phyloP scores from a whole-genome alignment of 306 rosid species.

The Prunus dulcis region DNA sequence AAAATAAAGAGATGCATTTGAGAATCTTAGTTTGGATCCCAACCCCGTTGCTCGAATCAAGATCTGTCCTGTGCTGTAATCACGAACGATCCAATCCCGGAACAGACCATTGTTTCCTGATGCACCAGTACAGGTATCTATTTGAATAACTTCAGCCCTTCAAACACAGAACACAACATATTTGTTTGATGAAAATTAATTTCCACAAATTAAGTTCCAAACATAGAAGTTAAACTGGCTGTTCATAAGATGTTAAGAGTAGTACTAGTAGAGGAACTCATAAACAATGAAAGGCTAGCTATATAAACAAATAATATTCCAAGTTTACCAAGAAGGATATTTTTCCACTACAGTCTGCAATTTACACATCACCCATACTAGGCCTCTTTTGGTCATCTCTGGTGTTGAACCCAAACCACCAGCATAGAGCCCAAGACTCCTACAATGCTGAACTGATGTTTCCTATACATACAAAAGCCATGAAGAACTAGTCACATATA shows the following conservation, averaged over 20 bases:
- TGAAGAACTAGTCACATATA: neutral
- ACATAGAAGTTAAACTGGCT: neutral
- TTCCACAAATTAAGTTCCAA: neutral
- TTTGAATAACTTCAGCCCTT: slow-evolving; percentile 30
- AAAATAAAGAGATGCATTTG: neutral
- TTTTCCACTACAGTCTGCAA: slow-evolving; percentile 11
- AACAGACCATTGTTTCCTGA: slow-evolving; percentile 78
- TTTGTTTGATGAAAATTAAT: neutral
- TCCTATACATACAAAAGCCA: neutral
- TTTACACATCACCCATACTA: slow-evolving; percentile 19
- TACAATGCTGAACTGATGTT: slow-evolving; percentile 23
- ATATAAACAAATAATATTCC: neutral
- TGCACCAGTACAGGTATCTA: slow-evolving; percentile 65
- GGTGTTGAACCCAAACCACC: slow-evolving; percentile 15
- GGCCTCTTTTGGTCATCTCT: slow-evolving; percentile 19
- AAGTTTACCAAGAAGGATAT: slow-evolving; percentile 26
- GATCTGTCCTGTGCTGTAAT: slow-evolving; percentile 61
- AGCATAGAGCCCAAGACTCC: slow-evolving; percentile 8
- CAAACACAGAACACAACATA: neutral
- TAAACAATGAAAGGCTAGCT: no score
- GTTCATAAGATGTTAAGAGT: neutral
- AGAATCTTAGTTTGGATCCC: neutral
- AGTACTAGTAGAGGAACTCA: no score
- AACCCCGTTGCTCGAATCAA: slow-evolving; percentile 69
- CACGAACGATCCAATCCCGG: slow-evolving; percentile 75